phyloP scores from a whole-genome alignment of 371 early-diverging fungal genomes.

The Zopfochytrium polystomum region DNA sequence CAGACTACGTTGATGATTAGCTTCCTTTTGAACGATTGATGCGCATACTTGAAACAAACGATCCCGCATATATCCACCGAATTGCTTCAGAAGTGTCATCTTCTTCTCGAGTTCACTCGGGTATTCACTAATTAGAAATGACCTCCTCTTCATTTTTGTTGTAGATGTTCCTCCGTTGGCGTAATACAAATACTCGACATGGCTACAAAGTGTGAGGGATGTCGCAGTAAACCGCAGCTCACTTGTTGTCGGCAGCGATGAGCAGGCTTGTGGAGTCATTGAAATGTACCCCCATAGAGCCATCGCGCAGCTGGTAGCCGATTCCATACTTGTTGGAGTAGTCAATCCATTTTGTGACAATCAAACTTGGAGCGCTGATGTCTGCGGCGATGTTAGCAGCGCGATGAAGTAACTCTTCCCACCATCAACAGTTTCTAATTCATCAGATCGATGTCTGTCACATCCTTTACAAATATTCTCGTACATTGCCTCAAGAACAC shows the following conservation, averaged over 20 bases:
- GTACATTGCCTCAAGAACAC: constrained; percentile 33
- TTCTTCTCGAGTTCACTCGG: constrained; percentile 67
- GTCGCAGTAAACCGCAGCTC: constrained; percentile 17
- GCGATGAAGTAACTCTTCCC: not conserved
- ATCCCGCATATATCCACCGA: constrained; percentile 64
- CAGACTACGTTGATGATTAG: not conserved
- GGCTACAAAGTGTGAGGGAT: constrained; percentile 25
- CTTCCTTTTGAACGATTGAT: not conserved
- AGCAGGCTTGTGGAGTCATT: constrained; percentile 75
- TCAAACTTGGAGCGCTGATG: constrained; percentile 42
- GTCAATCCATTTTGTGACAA: constrained; percentile 78
- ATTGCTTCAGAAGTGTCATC: constrained; percentile 58
- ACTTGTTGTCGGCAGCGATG: constrained; percentile 54
- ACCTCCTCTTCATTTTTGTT: constrained; percentile 41
- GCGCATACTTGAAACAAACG: constrained; percentile 45
- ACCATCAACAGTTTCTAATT: not conserved
- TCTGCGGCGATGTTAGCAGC: not conserved
- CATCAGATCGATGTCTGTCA: too few species aligned
- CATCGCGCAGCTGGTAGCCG: constrained; percentile 79
- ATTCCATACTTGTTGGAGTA: constrained; percentile 77
- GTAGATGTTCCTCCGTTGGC: constrained; percentile 23
- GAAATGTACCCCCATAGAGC: constrained; percentile 76
- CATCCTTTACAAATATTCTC: constrained; percentile 16
- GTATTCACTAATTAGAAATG: constrained; percentile 42
- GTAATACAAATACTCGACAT: constrained; percentile 55